Base-by-base conservation (phyloP, 2,329 filamentous ascomycete genomes). In the Neurospora crassa region DNA sequence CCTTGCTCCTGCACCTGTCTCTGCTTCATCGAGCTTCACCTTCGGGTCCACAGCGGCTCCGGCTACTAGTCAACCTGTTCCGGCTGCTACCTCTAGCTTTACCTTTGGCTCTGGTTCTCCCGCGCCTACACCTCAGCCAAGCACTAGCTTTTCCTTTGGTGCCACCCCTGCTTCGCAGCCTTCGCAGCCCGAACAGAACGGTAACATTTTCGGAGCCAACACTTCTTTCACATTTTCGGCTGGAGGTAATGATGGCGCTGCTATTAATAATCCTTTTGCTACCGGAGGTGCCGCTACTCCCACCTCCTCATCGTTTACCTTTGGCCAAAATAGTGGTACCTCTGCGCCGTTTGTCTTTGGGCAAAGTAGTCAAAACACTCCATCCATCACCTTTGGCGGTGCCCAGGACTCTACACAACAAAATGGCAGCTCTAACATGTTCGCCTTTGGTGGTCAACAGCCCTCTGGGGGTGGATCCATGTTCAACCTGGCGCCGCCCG, bases 231-330 rank as follows among this genome's bases (percentile, higher is more conserved):
- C 79, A 3, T 84, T 84, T 72, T 79, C 76, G 14, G 77, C 78
- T 8, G 81, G 78, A 5, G 79, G 78, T 7, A 76, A 74, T 63
- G 74, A 75, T 41, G 73, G 73, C 11, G 76, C 79, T 43, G 74
- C 83, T 3, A 78, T 83, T 70, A 82, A 79, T 72, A 83, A 80
- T 70, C 75, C 81, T 0, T 84, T 85, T 72, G 79, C 77, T 72
- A 53, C 75, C 72, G 71, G 78, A 69, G 75, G 76, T 68, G 59
- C 72, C 68, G 67, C 70, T 40, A 68, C 69, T n/a, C 70, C 76
- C 10, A 75, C 77, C 14, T 74, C 78, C 2, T 73, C 79, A 2
- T 78, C 78, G n/a, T 80, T 82, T 73, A 80, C 77, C 72, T 85
- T 85, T 74, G 83, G 82, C 24, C 78, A 67, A 37, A 75, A 70